phyloP scores from a whole-genome alignment of 2,329 filamentous ascomycete species.

The Fusarium anguioides region DNA sequence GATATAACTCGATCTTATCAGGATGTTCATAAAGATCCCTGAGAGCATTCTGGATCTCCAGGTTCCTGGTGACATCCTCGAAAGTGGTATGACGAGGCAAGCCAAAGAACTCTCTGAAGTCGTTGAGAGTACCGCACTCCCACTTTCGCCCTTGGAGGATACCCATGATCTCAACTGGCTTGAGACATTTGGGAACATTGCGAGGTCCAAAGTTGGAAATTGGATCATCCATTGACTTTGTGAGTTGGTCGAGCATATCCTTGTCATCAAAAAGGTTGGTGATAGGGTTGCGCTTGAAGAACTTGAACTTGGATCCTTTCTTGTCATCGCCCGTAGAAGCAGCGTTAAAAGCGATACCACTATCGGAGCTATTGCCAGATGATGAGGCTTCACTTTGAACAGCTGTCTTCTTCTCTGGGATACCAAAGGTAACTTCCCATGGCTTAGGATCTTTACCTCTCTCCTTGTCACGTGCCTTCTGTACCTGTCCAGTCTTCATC shows the following conservation, averaged over 20 bases:
- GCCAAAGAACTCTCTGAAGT: conserved; percentile 71
- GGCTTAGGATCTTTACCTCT: not conserved
- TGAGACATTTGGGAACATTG: conserved; percentile 66
- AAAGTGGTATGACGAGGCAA: conserved; percentile 67
- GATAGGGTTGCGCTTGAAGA: conserved; percentile 16
- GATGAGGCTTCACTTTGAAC: not conserved
- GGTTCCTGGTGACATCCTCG: conserved; percentile 46
- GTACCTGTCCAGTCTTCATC: not conserved
- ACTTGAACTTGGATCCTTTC: not conserved
- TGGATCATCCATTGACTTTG: conserved; percentile 64
- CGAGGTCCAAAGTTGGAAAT: conserved; percentile 59
- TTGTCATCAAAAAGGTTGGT: conserved; percentile 24
- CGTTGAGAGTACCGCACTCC: conserved; percentile 64
- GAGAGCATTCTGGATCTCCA: conserved; percentile 17
- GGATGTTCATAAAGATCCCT: conserved; percentile 65
- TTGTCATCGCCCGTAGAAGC: fast-evolving
- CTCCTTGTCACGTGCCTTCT: not conserved
- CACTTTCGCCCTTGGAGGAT: conserved; percentile 70
- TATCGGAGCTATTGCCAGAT: not conserved
- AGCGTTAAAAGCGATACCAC: not conserved
- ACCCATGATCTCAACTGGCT: conserved; percentile 68
- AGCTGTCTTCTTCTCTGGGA: not conserved
- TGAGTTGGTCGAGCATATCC: conserved; percentile 48
- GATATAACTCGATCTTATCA: conserved; percentile 72
- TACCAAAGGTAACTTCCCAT: conserved; percentile 9